These are phyloP conservation scores for Oligophagozyma castellii DNA, from an alignment of 1,139 yeast genomes.

Conservation along the genomic window DNA sequence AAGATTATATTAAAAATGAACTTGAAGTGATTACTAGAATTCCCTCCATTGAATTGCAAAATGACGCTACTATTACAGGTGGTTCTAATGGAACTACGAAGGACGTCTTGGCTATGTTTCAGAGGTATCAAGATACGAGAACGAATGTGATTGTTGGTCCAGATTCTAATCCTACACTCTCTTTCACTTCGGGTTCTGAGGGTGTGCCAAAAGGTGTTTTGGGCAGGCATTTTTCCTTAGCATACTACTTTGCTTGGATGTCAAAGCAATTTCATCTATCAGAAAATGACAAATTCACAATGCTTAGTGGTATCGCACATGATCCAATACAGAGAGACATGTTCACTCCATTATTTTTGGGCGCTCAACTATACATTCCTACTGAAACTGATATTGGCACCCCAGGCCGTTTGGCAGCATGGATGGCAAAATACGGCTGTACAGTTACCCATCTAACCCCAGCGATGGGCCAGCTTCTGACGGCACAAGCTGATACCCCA, in stretches of 20 bases:
- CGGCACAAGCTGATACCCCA: conserved; percentile 90
- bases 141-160: conserved; percentile 96
- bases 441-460: conserved; percentile 97
- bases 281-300: conserved; percentile 78
- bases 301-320: conserved; percentile 98
- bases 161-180: conserved; percentile 89
- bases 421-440: conserved; percentile 90
- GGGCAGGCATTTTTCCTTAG: conserved; percentile 92
- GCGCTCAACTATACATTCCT: conserved; percentile 87
- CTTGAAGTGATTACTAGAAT: conserved; percentile 59
- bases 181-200: conserved; percentile 97
- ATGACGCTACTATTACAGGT: conserved; percentile 65
- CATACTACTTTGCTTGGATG: conserved; percentile 99
- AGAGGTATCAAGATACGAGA: conserved; percentile 35
- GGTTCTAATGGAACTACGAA: conserved; percentile 27
- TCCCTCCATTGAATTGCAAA: conserved; percentile 63
- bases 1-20: conserved; percentile 58
- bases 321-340: conserved; percentile 99
- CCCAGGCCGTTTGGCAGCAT: conserved; percentile 90
- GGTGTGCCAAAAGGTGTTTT: conserved; percentile 98
- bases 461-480: conserved; percentile 95
- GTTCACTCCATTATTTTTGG: conserved; percentile 93
- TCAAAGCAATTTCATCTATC: conserved; percentile 65
- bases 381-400: conserved; percentile 97
- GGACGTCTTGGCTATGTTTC: conserved; percentile 42